Percentiles rank a stretch among this genome's conserved stretches.
These are phyloP conservation scores for Lipomyces kockii DNA, from an alignment of 805 yeast genomes.

Conservation along the genomic window DNA sequence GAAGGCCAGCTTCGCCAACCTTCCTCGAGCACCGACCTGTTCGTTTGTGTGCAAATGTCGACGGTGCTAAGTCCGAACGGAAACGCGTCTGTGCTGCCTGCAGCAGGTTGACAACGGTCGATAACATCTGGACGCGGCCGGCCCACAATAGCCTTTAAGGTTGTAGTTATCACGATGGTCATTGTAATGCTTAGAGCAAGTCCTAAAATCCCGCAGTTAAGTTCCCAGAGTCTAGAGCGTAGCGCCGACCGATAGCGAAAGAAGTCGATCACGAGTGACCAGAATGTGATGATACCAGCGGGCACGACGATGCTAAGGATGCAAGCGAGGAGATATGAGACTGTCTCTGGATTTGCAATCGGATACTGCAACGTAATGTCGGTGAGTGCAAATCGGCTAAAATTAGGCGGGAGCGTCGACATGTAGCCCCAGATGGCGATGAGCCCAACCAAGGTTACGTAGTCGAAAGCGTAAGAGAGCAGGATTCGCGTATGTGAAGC, in stretches of 20 bases:
- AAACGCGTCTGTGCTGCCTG: conserved; percentile 54
- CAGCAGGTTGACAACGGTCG: conserved; percentile 76
- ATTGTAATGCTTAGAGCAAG: conserved; percentile 62
- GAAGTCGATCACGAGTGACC: conserved; percentile 26
- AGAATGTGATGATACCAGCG: conserved; percentile 36
- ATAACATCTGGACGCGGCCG: conserved; percentile 91
- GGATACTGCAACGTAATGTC: conserved; percentile 85
- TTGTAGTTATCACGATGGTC: conserved; percentile 68
- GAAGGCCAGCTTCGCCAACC: conserved; percentile 64
- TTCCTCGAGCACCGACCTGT: conserved; percentile 47
- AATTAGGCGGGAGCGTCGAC: conserved; percentile 22
- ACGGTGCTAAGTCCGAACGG: conserved; percentile 42
- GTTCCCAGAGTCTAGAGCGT: conserved; percentile 49
- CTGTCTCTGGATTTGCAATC: conserved; percentile 73
- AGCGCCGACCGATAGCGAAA: conserved; percentile 24
- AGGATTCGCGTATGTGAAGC: conserved; percentile 23
- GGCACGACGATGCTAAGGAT: conserved; percentile 44
- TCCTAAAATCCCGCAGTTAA: conserved; percentile 71
- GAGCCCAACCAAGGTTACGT: conserved; percentile 21
- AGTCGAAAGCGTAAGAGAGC: conserved; percentile 36
- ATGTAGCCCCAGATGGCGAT: conserved; percentile 25
- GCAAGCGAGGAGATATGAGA: conserved; percentile 59
- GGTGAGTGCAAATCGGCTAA: conserved; percentile 59
- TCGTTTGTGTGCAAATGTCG: conserved; percentile 46
- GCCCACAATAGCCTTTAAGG: conserved; percentile 82